A percentile compares a stretch with the other conserved stretches of the same genome.
phyloP scores from a whole-genome alignment of 2,329 filamentous ascomycete genomes.

The Penicillium paneum region DNA sequence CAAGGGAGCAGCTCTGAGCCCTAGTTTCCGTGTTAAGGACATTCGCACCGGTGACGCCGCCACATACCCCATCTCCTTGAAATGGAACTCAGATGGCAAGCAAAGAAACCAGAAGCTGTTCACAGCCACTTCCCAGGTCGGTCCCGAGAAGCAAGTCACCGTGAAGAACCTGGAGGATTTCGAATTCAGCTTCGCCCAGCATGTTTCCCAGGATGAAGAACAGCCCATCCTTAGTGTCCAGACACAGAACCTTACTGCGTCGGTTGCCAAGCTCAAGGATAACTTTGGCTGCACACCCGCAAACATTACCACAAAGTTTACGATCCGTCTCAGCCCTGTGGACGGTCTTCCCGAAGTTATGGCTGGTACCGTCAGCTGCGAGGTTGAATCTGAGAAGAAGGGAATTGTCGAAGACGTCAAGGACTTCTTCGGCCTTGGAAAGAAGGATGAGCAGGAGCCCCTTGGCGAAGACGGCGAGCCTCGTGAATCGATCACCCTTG shows the following conservation, averaged over 20 bases:
- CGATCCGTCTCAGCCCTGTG: slow-evolving; percentile 66
- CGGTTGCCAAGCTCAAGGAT: slow-evolving; percentile 72
- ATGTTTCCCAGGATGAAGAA: slow-evolving; percentile 43
- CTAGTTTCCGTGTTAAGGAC: slow-evolving; percentile 96
- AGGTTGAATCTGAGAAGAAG: slow-evolving; percentile 71
- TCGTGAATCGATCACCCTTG: slow-evolving; percentile 49
- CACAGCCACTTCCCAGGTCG: slow-evolving; percentile 70
- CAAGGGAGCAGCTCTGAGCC: slow-evolving; percentile 85
- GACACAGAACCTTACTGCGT: slow-evolving; percentile 82
- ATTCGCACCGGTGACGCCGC: slow-evolving; percentile 79
- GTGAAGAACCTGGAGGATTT: slow-evolving; percentile 83
- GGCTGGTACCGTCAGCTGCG: slow-evolving; percentile 77
- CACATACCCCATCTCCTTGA: slow-evolving; percentile 69
- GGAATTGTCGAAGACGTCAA: slow-evolving; percentile 93
- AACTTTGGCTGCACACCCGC: slow-evolving; percentile 72
- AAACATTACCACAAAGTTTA: slow-evolving; percentile 77
- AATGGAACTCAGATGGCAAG: slow-evolving; percentile 70
- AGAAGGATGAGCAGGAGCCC: slow-evolving; percentile 75
- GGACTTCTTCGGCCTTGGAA: slow-evolving; percentile 91
- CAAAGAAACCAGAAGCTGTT: slow-evolving; percentile 78
- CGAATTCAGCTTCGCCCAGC: slow-evolving; percentile 73
- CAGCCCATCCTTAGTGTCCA: slow-evolving; percentile 63
- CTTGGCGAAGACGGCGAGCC: slow-evolving; percentile 60
- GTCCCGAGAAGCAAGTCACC: slow-evolving; percentile 76
- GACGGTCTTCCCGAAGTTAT: slow-evolving; percentile 77